These are phyloP conservation scores for Eimeria maxima DNA, from an alignment of 169 alveolate species.

Conservation along the genomic window DNA sequence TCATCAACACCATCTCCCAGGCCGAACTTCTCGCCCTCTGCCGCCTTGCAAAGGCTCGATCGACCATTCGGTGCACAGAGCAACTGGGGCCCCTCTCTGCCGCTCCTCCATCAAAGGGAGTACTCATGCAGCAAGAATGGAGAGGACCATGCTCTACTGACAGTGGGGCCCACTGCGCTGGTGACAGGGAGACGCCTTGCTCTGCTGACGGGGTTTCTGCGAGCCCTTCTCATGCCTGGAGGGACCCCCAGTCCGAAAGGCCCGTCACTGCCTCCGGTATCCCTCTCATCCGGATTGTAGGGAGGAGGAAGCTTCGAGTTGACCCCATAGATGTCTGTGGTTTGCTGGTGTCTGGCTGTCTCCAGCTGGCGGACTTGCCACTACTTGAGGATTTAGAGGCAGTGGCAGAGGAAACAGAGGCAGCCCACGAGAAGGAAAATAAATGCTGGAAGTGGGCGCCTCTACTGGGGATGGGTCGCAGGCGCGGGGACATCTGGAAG, in stretches of 20 bases:
- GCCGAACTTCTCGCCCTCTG: constrained; percentile 20
- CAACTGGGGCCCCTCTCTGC: not conserved
- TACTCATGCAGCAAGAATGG: not conserved
- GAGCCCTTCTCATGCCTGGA: not conserved
- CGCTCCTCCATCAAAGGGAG: not conserved
- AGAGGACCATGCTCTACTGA: no score
- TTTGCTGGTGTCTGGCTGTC: not conserved
- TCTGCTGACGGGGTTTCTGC: not conserved
- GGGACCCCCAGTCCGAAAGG: not conserved
- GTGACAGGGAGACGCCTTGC: not conserved
- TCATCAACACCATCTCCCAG: constrained; percentile 1
- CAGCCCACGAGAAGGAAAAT: not conserved
- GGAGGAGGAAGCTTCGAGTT: not conserved
- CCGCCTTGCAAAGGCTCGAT: constrained; percentile 1
- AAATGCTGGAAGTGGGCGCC: not conserved
- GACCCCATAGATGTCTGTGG: constrained; percentile 34
- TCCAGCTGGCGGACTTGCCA: not conserved
- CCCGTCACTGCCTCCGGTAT: not conserved
- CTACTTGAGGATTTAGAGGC: constrained; percentile 29
- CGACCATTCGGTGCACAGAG: not conserved
- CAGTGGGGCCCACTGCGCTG: no score
- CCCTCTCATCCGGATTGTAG: not conserved
- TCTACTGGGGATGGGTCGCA: not conserved
- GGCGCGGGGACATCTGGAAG: constrained; percentile 50
- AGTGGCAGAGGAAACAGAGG: constrained; percentile 22